A percentile compares a stretch with the other conserved stretches of the same genome.
phyloP scores from a whole-genome alignment of 2,329 filamentous ascomycete genomes.

The Neopestalotiopsis sp. region DNA sequence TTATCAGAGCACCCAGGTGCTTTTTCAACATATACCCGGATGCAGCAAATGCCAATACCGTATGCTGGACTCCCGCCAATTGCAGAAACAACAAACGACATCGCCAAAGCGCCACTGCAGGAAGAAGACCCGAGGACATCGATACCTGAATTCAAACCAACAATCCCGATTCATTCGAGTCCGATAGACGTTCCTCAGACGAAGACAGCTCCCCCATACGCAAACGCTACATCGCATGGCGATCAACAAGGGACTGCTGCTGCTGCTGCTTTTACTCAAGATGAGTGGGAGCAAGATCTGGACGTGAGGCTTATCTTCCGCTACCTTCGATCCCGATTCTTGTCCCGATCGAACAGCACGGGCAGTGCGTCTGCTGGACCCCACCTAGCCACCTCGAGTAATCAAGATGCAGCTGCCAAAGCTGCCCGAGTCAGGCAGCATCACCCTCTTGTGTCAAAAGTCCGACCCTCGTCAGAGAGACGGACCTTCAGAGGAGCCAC shows the following conservation, averaged over 20 bases:
- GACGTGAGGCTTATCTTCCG: conserved; percentile 92
- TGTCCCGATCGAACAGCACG: conserved; percentile 51
- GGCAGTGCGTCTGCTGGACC: conserved; percentile 50
- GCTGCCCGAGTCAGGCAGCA: conserved; percentile 86
- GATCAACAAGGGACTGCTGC: conserved; percentile 23
- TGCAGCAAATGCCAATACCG: conserved; percentile 69
- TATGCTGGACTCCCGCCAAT: conserved; percentile 80
- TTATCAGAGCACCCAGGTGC: conserved; percentile 87
- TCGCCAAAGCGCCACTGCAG: conserved; percentile 32
- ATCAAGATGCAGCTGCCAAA: conserved; percentile 74
- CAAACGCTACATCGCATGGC: conserved; percentile 24
- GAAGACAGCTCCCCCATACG: conserved; percentile 22
- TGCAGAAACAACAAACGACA: conserved; percentile 53
- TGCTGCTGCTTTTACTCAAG: conserved; percentile 59
- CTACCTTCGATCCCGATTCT: conserved; percentile 80
- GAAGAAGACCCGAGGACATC: conserved; percentile 59
- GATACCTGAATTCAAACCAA: conserved; percentile 55
- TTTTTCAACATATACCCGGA: conserved; percentile 79
- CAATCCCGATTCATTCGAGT: conserved; percentile 45
- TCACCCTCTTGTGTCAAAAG: conserved; percentile 80
- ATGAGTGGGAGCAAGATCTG: conserved; percentile 93
- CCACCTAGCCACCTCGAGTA: conserved; percentile 54
- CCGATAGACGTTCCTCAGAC: conserved; percentile 17
- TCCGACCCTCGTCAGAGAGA: conserved; percentile 54
- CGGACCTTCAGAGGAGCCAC: conserved; percentile 62